Evolutionary conservation across 2,329 filamentous ascomycete species (phyloP).

Genomic region (Cytospora piceicola): DNA sequence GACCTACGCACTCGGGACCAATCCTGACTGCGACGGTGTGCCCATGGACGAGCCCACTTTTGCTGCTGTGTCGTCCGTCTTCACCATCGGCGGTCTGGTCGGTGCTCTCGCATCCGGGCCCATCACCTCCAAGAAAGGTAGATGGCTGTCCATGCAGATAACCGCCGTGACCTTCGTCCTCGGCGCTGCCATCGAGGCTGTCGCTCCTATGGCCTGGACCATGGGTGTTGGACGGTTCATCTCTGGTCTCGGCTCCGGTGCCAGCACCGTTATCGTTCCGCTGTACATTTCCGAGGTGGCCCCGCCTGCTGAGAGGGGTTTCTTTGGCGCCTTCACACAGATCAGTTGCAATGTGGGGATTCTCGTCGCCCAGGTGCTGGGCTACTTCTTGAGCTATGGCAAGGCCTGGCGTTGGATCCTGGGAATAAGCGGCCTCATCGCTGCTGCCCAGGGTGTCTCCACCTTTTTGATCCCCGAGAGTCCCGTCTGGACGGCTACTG

Average conservation of each 20-base stretch:
- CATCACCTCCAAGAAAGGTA: conserved; percentile 75
- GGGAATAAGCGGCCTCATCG: conserved; percentile 71
- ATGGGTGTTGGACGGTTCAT: conserved; percentile 77
- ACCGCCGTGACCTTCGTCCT: conserved; percentile 76
- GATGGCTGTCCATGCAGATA: conserved; percentile 75
- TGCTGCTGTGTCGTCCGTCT: conserved; percentile 86
- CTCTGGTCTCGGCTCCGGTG: conserved; percentile 82
- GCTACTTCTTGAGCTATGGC: conserved; percentile 83
- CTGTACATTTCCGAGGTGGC: conserved; percentile 94
- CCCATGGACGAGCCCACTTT: conserved; percentile 83
- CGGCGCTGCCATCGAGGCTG: conserved; percentile 75
- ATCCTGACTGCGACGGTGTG: conserved; percentile 70
- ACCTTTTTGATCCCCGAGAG: conserved; percentile 84
- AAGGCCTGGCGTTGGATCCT: conserved; percentile 84
- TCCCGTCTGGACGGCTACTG: conserved; percentile 79
- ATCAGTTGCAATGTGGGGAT: conserved; percentile 94
- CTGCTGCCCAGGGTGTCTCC: conserved; percentile 67
- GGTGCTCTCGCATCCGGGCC: conserved; percentile 83
- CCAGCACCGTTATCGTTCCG: conserved; percentile 88
- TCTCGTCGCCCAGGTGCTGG: conserved; percentile 77
- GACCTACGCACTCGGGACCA: conserved; percentile 32
- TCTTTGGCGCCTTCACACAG: conserved; percentile 86
- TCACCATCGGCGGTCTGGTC: conserved; percentile 84
- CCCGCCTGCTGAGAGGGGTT: conserved; percentile 72
- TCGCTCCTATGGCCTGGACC: conserved; percentile 67